Base-by-base conservation (phyloP, 2,329 filamentous ascomycete species). In the Neopestalotiopsis sp. region DNA sequence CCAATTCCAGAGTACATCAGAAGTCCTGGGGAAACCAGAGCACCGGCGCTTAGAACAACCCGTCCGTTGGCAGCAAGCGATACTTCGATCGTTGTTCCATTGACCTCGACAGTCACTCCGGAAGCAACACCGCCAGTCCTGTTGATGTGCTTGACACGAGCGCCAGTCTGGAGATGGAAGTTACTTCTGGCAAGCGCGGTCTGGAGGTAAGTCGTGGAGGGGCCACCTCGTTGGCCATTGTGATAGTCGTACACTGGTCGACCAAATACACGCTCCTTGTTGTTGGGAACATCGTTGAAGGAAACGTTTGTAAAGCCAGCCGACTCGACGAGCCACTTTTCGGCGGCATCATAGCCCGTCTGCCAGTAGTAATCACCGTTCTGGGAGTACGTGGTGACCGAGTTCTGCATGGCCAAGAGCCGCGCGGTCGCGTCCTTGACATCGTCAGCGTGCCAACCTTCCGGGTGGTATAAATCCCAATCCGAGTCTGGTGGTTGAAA, bases 401-500 rank as follows among this genome's bases (percentile, higher is more conserved):
- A 82, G 1, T 84, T 79, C 64, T 87, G 83, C 67, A 78, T 82
- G 2, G 74, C 72, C 40, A 84, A 79, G 2, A 88, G 80, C 59
- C 81, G 82, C 5, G 76, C 70, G 5, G 84, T 86, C 0, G 86
- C 84, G n/a, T 73, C 74, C 58, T 80, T 71, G 71, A 89, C 82
- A 69, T 88, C 85, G 1, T 73, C 74, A 59, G 81, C 84, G 73
- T 86, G 87, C 86, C 86, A 88, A 14, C 83, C 84, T 0, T 75
- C 70, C 0, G 85, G 85, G 66, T 84, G 83, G 64, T 85, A 87
- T 7, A 80, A 75, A 72, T 88, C 84, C 79, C 83, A 88, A 70
- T 88, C 86, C 1, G 83, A 84, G 1, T 83, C 81, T 0, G 86
- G 86, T 5, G 86, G 86, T 70, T 87, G 82, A 70, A 87, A 87